Base-by-base conservation (phyloP, 495 filamentous ascomycete species). In the Hypoxylon cercidicola region DNA sequence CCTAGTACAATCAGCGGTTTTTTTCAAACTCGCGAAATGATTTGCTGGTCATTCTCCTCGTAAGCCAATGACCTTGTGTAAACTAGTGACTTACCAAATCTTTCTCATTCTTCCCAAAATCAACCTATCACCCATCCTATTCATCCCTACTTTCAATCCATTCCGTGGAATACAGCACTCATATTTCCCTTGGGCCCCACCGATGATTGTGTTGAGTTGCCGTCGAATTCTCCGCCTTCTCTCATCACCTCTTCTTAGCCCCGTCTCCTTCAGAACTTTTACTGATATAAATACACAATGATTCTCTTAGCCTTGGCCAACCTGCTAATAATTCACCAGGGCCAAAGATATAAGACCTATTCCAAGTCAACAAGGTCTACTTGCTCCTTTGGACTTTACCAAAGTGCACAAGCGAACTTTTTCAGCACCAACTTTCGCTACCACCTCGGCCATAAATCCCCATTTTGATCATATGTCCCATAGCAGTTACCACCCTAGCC, bases 321-420 rank as follows among this genome's bases (percentile, higher is more conserved):
- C 4, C 34, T 37, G 19, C 55, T 64, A 60, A 68, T 20, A 10
- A 13, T 39, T 13, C 53, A 46, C 58, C 15, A 65, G 66, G n/a
- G 13, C 37, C 12, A 61, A 55, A 28, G 39, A 53, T 18, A 51
- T 55, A 9, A 64, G 25, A 59, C 61, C 40, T 40, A n/a, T 61
- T 35, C 39, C 48, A 0, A 7, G 12, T 45, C 61, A 51, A 50
- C 54, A 54, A 0, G 11, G 8, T 45, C 61, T 46, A 46, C 54
- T 60, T 10, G 44, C 21, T 25, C 55, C 60, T 49, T 16, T 46
- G 45, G 61, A 65, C 13, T 54, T 55, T 34, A 0, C 56, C 13
- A 70, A 53, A 55, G 47, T 50, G 37, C 78, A 80, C 35, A 80
- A 79, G 49, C 64, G 78, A n/a, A 73, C 75, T 12, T 62, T 72